Conservation (phyloP, 805 yeast species). For the Blastobotrys mokoenaii region DNA sequence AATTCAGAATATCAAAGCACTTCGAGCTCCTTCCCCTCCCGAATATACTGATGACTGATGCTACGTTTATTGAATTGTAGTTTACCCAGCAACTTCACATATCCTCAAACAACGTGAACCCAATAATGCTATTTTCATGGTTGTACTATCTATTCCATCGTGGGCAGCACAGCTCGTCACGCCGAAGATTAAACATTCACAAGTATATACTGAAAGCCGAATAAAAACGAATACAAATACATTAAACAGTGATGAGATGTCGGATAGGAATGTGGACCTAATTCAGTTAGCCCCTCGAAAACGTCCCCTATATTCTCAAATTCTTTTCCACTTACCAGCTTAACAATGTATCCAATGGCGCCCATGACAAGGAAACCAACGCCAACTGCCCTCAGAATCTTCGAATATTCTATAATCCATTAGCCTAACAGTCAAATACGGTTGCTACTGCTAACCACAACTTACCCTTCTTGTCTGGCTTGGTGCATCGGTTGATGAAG, state of each 20-base stretch:
- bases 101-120: too few relatives aligned
- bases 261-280: conserved; percentile 87
- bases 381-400: conserved; percentile 92
- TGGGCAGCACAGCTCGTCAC: too few relatives aligned
- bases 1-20: too few relatives aligned
- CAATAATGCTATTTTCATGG: background rate
- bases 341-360: conserved; percentile 90
- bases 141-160: background rate
- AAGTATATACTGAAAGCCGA: too few relatives aligned
- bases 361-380: conserved; percentile 97
- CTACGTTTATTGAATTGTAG: too few relatives aligned
- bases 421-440: too few relatives aligned
- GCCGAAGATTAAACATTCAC: too few relatives aligned
- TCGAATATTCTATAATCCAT: conserved; percentile 55
- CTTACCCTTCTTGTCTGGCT: conserved; percentile 77
- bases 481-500: conserved; percentile 84
- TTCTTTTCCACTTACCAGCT: conserved; percentile 48
- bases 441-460: background rate
- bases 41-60: too few relatives aligned
- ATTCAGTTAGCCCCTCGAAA: background rate
- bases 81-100: too few relatives aligned
- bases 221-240: background rate
- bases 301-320: background rate
- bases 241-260: conserved; percentile 75
- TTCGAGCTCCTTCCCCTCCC: too few relatives aligned